Evolutionary conservation across 108 stramenopile genomes (phyloP), one percentile per base, ranked within the genome.

Genomic region (Pseudonitzschia pungens): DNA sequence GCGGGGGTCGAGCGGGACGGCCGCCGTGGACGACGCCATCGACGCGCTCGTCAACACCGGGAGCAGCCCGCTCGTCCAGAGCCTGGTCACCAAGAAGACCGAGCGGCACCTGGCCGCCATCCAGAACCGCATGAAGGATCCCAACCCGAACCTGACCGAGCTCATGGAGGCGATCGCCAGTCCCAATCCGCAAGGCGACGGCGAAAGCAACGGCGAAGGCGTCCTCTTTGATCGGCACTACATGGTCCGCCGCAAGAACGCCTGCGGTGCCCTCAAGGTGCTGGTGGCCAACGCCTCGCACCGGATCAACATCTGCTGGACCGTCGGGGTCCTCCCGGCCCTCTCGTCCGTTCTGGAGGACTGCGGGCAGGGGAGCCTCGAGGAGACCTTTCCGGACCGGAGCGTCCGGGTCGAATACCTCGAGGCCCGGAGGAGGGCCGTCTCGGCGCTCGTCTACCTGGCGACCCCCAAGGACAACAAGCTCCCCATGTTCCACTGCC

Each of bases 181-280:
- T 33, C 75, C 80, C 31, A 68, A n/a, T n/a, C n/a, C n/a, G n/a
- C n/a, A n/a, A n/a, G n/a, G n/a, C n/a, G n/a, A n/a, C n/a, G n/a
- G n/a, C n/a, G n/a, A n/a, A n/a, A n/a, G 75, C 40, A 27, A 77
- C 58, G 59, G 65, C n/a, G n/a, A n/a, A n/a, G n/a, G n/a, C n/a
- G n/a, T n/a, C 7, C 27, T 42, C 48, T 83, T 88, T 48, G 73
- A 84, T 69, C 76, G 89, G 12, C 86, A 85, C 6, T 90, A 79
- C 71, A 89, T 87, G 75, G 87, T 87, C 10, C 79, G 90, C 6
- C 71, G 92, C 7, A 93, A 91, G 71, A 91, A 93, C 82, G 90
- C 90, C 7, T 93, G 92, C 58, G 92, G 92, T 2, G 90, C 92
- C 14, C 72, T 93, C n/a, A 86, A 93, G 68, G 81, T 91, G 12